Evolutionary conservation across 2,329 filamentous ascomycete species (phyloP), one percentile per base, ranked within the genome.

Genomic region (Chaetomiaceae sp.): DNA sequence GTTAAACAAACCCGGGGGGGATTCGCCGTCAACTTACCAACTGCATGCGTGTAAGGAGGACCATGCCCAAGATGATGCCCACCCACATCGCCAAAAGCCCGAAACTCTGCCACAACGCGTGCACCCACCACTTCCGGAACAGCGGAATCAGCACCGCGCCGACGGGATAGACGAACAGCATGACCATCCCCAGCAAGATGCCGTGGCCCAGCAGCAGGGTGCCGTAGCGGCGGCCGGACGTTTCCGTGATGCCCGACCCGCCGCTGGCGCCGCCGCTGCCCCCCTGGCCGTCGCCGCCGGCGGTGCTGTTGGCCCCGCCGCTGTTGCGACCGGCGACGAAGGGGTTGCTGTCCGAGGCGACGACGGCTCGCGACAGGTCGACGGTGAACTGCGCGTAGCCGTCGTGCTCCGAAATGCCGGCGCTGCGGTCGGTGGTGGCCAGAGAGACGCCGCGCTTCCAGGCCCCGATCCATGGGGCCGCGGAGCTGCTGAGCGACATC

Each of bases 91-190:
- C 68, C 15, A 79, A 54, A 63, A 83, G 80, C 39, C 74, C 71
- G 14, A 83, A 51, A 2, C 72, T 60, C 66, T 87, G 84, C 68
- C 79, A 77, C 9, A 68, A 68, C 6, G 74, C 80, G 62, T 87
- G 84, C n/a, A 82, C 59, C 48, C 76, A 64, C 78, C 78, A 84
- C 43, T 73, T 79, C 40, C 79, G 76, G 6, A 83, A 57, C 3
- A 85, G 57, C 3, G 82, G 80, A 77, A 86, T 84, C 37, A 84
- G 64, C 3, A 82, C 69, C 8, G 83, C 75, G 5, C 82, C 84
- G 3, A 84, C 59, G 1, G 84, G 84, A 58, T 83, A 85, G 20
- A 83, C 68, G 12, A 80, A 62, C 3, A 80, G 74, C 59, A 85
- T 82, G 17, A 79, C 77, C 42, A 85, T 63, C 23, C 76, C 75